Evolutionary conservation across 1,284 basidiomycete species (phyloP).

Genomic region (Jaminaea rosea): DNA sequence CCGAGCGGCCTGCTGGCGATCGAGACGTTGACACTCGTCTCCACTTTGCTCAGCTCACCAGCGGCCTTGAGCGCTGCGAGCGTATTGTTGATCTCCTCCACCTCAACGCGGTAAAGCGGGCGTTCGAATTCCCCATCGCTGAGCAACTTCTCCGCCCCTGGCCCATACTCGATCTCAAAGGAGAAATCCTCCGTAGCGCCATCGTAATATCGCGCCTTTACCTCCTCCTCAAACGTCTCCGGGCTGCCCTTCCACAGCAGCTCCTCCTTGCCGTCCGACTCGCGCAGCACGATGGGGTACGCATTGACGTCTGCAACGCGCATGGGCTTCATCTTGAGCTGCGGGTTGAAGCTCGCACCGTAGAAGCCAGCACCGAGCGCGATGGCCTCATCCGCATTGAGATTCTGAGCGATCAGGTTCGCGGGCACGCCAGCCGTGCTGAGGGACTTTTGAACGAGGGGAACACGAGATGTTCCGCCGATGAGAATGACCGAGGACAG

Average conservation of each 20-base stretch:
- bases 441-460: constrained; percentile 68
- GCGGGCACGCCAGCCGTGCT: constrained; percentile 38
- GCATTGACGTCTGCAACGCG: constrained; percentile 60
- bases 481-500: constrained; percentile 82
- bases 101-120: constrained; percentile 21
- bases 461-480: constrained; percentile 80
- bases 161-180: constrained; percentile 30
- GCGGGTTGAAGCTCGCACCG: constrained; percentile 75
- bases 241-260: constrained; percentile 19
- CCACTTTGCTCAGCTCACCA: constrained; percentile 30
- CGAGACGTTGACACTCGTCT: constrained; percentile 38
- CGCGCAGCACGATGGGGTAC: constrained; percentile 31
- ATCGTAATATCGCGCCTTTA: constrained; percentile 18
- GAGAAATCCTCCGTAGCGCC: constrained; percentile 29
- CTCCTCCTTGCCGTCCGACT: constrained; percentile 20
- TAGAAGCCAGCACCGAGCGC: constrained; percentile 86
- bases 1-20: constrained; percentile 31
- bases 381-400: constrained; percentile 93
- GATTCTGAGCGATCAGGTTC: constrained; percentile 57
- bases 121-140: constrained; percentile 6
- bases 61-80: constrained; percentile 28
- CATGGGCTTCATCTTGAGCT: constrained; percentile 93
- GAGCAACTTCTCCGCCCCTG: constrained; percentile 5
- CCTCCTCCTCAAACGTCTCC: constrained; percentile 17
- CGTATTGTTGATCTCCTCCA: constrained; percentile 26